A percentile compares a stretch with the other conserved stretches of the same genome.
These are phyloP conservation scores for Boeremia exigua DNA, from an alignment of 2,329 filamentous ascomycete genomes.

Conservation along the genomic window DNA sequence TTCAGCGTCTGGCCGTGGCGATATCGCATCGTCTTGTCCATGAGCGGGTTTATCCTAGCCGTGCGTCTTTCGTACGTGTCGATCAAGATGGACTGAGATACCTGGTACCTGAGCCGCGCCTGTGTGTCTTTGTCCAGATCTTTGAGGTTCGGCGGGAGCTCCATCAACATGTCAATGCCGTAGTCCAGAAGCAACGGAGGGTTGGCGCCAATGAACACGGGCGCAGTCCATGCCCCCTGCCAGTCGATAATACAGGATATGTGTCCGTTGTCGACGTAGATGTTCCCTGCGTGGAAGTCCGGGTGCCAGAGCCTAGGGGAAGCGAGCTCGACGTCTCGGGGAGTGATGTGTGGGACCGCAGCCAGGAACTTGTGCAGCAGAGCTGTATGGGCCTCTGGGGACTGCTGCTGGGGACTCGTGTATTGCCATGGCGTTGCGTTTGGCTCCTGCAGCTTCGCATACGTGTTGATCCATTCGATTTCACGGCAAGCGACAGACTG, in stretches of 20 bases:
- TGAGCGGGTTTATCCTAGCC: constrained; percentile 32
- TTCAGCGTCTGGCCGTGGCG: constrained; percentile 34
- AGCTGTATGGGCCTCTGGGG: not conserved
- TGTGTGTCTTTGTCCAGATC: constrained; percentile 29
- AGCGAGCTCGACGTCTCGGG: constrained; percentile 27
- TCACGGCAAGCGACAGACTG: constrained; percentile 43
- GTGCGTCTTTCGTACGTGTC: constrained; percentile 30
- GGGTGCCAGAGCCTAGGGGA: constrained; percentile 37
- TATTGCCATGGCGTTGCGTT: constrained; percentile 41
- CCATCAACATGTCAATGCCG: constrained; percentile 34
- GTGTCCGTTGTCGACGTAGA: constrained; percentile 34
- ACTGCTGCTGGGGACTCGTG: not conserved
- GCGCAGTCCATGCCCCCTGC: constrained; percentile 32
- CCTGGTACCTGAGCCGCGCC: constrained; percentile 29
- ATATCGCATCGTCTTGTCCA: constrained; percentile 33
- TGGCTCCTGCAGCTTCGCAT: constrained; percentile 31
- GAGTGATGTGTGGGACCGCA: constrained; percentile 30
- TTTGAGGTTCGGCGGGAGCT: constrained; percentile 36
- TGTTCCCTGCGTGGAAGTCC: constrained; percentile 39
- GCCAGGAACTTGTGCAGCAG: not conserved
- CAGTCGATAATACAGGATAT: constrained; percentile 41
- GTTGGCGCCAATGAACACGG: constrained; percentile 32
- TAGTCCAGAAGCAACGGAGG: constrained; percentile 34
- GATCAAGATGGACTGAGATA: constrained; percentile 34
- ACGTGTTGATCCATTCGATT: constrained; percentile 40